Conservation (phyloP, 257 asterid species). For the Forsythia viridissima region DNA sequence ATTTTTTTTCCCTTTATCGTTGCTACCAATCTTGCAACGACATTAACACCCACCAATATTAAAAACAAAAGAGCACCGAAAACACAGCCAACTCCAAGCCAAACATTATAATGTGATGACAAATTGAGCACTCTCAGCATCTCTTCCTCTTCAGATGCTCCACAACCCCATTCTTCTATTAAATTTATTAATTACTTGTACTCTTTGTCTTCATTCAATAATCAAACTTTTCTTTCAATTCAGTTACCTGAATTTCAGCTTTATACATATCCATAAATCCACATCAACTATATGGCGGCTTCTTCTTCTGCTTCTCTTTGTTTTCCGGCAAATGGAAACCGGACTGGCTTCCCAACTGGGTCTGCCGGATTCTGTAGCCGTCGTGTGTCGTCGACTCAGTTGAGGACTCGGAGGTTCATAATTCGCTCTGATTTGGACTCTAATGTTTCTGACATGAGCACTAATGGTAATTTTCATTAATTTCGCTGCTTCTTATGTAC, state of each 20-base stretch:
- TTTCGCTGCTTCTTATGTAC: background rate
- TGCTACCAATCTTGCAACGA: background rate
- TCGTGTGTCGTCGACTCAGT: slow-evolving; percentile 34
- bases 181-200: background rate
- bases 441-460: slow-evolving; percentile 87
- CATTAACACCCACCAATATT: background rate
- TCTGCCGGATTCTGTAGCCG: slow-evolving; percentile 34
- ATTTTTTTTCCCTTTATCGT: background rate
- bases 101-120: slow-evolving; percentile 23
- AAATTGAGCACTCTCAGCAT: slow-evolving; percentile 31
- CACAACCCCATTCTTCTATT: background rate
- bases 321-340: slow-evolving; percentile 52
- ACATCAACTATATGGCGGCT: slow-evolving; percentile 39
- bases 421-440: slow-evolving; percentile 85
- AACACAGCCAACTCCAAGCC: background rate
- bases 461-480: slow-evolving; percentile 49
- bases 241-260: background rate
- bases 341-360: slow-evolving; percentile 29
- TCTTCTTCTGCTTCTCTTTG: slow-evolving; percentile 49
- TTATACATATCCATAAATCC: background rate
- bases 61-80: background rate
- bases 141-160: slow-evolving; percentile 35
- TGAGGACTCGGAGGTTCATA: slow-evolving; percentile 43
- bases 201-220: background rate
- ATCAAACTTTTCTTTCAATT: background rate